Evolutionary conservation across 192 early-diverging fungal genomes (phyloP), one percentile per base, ranked within the genome.

Genomic region (Backusella liffmaniae): DNA sequence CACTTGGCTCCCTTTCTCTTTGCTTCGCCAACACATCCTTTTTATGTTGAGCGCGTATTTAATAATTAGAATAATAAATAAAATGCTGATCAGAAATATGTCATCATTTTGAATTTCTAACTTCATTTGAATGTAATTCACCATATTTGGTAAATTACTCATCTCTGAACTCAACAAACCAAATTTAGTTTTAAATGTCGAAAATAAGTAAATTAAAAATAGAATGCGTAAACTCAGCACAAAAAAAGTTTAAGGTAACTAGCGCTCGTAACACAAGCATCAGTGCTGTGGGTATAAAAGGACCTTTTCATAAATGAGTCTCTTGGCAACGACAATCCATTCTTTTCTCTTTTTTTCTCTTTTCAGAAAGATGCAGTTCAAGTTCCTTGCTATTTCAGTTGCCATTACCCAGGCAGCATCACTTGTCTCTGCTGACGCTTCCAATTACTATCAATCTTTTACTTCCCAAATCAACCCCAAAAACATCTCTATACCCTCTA

Each of bases 401-500:
- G 74, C 78, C 21, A n/a, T 80, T 21, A 53, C 42, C 26, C 75
- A 77, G 5, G 74, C 35, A 36, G 26, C 15, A 15, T 68, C 51
- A 5, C 15, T 62, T 3, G 72, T 73, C 15, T 62, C 53, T 53
- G 51, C 72, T 35, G 53, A 62, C 5, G 21, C 32, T 4, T 39
- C 72, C 16, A 53, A 32, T 26, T 76, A 71, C 41, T 76, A 44
- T 39, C 21, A 69, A n/a, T 62, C 37, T 2, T 76, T 76, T 49
- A 62, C 34, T 4, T 71, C 75, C 9, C 13, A 46, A 26, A 42
- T 76, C 56, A 72, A 78, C 37, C 69, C 70, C 10, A 44, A 49
- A 3, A 74, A 68, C 46, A 68, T 77, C 29, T 79, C 76, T 32
- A 53, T 87, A 8, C 86, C 86, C 15, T 35, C 18, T 18, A 67